These are phyloP conservation scores for Trifolium repens DNA, from an alignment of 306 rosid species.

Conservation along the genomic window DNA sequence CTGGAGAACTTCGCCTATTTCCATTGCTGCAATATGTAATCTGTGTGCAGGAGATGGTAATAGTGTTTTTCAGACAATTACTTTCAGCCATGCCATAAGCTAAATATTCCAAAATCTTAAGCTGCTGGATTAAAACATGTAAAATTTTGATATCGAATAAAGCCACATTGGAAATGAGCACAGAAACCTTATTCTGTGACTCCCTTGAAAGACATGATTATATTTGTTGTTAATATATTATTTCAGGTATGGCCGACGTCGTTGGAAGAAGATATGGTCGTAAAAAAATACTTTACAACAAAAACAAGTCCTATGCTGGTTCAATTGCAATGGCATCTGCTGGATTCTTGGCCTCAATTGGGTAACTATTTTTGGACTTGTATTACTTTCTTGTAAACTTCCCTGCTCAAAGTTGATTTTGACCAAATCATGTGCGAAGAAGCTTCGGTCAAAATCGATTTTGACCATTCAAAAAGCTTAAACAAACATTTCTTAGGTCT, in stretches of 20 bases:
- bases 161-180: neutral
- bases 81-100: neutral
- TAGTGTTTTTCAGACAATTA: constrained; percentile 34
- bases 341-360: constrained; percentile 75
- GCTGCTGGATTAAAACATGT: neutral
- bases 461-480: no score
- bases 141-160: neutral
- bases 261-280: constrained; percentile 81
- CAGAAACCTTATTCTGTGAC: neutral
- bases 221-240: constrained; percentile 20
- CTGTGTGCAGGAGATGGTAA: constrained; percentile 99
- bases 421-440: neutral
- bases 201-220: neutral
- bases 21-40: constrained; percentile 85
- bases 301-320: constrained; percentile 80
- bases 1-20: constrained; percentile 88
- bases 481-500: neutral
- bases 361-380: constrained; percentile 51
- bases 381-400: constrained; percentile 23
- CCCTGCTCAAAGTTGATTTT: neutral
- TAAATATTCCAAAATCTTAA: neutral
- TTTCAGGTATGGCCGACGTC: constrained; percentile 87
- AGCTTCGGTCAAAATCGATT: neutral
- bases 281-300: constrained; percentile 70
- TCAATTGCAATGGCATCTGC: constrained; percentile 82